phyloP scores from a whole-genome alignment of 2,329 filamentous ascomycete genomes.

The Amauroascus niger region DNA sequence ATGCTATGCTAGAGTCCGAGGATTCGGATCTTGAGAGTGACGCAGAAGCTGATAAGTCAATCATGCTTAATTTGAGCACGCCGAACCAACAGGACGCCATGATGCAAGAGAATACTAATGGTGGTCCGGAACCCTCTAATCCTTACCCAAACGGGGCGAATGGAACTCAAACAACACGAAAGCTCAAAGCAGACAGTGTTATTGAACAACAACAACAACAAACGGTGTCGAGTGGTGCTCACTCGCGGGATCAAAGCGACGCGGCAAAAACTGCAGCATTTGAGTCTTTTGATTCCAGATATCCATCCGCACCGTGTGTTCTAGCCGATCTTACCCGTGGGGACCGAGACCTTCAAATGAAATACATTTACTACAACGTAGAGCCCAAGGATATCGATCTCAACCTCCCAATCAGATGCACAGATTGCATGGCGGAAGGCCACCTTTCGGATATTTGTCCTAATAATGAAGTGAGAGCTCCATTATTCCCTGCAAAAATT shows the following conservation, averaged over 20 bases:
- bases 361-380: constrained; percentile 33
- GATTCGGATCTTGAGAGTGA: constrained; percentile 22
- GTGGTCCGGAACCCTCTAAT: background rate
- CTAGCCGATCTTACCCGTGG: constrained; percentile 32
- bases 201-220: background rate
- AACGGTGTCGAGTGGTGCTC: background rate
- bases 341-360: constrained; percentile 35
- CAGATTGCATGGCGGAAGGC: constrained; percentile 35
- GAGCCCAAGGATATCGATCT: constrained; percentile 33
- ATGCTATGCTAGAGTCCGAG: constrained; percentile 23
- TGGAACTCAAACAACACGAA: background rate
- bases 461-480: constrained; percentile 31
- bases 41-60: constrained; percentile 34
- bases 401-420: constrained; percentile 34
- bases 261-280: constrained; percentile 30
- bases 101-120: background rate
- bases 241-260: background rate
- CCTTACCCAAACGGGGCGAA: background rate
- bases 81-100: background rate
- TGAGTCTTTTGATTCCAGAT: constrained; percentile 27
- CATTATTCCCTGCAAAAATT: background rate
- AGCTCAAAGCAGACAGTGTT: background rate
- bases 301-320: constrained; percentile 26
- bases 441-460: constrained; percentile 38
- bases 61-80: constrained; percentile 33